These are phyloP conservation scores for Stenogyne calaminthoides DNA, from an alignment of 305 asterid species.

Conservation along the genomic window DNA sequence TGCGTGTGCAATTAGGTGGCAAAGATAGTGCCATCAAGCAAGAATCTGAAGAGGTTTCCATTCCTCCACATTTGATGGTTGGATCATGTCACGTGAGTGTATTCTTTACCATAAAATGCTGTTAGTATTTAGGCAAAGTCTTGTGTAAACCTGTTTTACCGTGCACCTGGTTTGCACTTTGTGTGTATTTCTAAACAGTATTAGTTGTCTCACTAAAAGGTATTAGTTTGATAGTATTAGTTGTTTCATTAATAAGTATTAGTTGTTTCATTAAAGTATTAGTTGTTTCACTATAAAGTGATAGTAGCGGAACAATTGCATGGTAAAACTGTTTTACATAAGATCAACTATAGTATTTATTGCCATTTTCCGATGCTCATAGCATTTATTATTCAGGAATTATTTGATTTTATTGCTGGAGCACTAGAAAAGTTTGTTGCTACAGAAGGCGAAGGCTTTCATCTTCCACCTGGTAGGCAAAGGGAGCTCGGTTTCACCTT, in stretches of 20 bases:
- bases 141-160: no score
- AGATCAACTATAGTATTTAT: not conserved
- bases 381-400: constrained; percentile 48
- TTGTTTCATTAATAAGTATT: no score
- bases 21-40: constrained; percentile 49
- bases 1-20: constrained; percentile 79
- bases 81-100: constrained; percentile 77
- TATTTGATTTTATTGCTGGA: constrained; percentile 74
- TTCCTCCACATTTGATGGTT: constrained; percentile 86
- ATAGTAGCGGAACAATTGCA: no score
- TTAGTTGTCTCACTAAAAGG: no score
- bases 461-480: constrained; percentile 57
- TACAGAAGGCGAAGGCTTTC: constrained; percentile 62
- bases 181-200: no score
- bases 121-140: not conserved
- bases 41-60: constrained; percentile 68
- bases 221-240: no score
- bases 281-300: no score
- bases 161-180: no score
- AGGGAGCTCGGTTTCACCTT: constrained; percentile 96
- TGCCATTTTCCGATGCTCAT: constrained; percentile 24
- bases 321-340: no score
- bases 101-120: constrained; percentile 7
- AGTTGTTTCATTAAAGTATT: no score
- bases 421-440: constrained; percentile 73